Evolutionary conservation across 2,329 filamentous ascomycete species (phyloP).

Genomic region (Verticillium klebahnii): DNA sequence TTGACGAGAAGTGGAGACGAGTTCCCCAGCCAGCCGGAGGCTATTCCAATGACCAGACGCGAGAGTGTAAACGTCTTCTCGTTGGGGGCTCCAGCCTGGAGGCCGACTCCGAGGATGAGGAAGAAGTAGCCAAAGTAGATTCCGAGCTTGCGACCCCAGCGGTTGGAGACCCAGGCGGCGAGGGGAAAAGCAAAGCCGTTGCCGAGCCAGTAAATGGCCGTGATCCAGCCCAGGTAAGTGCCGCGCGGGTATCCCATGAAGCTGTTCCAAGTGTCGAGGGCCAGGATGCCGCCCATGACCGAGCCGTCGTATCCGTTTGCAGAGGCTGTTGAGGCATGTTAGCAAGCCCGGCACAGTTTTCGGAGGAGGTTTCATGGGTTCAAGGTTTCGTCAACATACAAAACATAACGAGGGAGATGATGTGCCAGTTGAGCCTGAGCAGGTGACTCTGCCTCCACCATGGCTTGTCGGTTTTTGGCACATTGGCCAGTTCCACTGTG

Average conservation of each 20-base stretch:
- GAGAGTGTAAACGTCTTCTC: slow-evolving; percentile 41
- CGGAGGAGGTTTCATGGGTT: too few species aligned
- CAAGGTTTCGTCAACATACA: neutral
- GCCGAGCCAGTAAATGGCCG: slow-evolving; percentile 56
- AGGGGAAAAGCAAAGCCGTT: slow-evolving; percentile 52
- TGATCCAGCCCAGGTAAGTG: slow-evolving; percentile 45
- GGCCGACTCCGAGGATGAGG: slow-evolving; percentile 50
- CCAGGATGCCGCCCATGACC: slow-evolving; percentile 39
- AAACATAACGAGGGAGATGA: slow-evolving; percentile 23
- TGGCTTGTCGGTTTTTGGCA: slow-evolving; percentile 20
- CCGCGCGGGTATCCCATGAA: slow-evolving; percentile 43
- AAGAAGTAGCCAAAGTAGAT: slow-evolving; percentile 51
- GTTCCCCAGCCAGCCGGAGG: slow-evolving; percentile 31
- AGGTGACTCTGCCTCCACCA: slow-evolving; percentile 40
- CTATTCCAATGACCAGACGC: slow-evolving; percentile 52
- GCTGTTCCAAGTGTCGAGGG: slow-evolving; percentile 37
- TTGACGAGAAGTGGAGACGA: slow-evolving; percentile 47
- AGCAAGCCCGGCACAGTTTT: neutral
- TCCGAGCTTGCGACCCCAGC: slow-evolving; percentile 45
- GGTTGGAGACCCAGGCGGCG: slow-evolving; percentile 50
- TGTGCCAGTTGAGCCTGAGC: slow-evolving; percentile 36
- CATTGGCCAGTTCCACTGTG: neutral
- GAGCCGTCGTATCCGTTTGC: slow-evolving; percentile 29
- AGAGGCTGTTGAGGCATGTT: slow-evolving; percentile 21
- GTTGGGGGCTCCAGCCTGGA: slow-evolving; percentile 49